Percentiles rank a stretch among this genome's conserved stretches.
Evolutionary conservation across 2,329 filamentous ascomycete species (phyloP).

Genomic region (Penicillium brasilianum): DNA sequence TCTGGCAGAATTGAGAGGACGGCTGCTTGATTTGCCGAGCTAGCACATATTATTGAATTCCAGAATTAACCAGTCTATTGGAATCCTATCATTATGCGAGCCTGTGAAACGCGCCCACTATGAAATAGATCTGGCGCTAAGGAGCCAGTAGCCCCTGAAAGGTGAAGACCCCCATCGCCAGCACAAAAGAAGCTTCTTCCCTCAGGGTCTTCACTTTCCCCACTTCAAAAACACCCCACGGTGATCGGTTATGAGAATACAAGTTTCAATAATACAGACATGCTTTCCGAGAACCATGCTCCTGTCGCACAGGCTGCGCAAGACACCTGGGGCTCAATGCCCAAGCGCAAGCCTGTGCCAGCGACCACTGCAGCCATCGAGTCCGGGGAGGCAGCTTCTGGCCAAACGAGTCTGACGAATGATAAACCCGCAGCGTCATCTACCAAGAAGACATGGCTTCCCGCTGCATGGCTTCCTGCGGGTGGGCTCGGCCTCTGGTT

Average conservation of each 20-base stretch:
- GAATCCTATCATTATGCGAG: background rate
- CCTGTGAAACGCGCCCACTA: background rate
- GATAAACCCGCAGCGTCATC: background rate
- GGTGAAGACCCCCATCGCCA: background rate
- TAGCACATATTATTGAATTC: background rate
- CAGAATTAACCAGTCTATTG: background rate
- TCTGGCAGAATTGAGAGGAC: background rate
- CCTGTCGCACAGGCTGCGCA: constrained; percentile 8
- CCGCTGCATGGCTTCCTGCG: background rate
- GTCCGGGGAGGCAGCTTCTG: constrained; percentile 5
- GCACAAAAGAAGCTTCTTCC: constrained; percentile 7
- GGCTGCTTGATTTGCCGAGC: background rate
- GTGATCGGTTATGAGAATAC: constrained; percentile 1
- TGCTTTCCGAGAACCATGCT: background rate
- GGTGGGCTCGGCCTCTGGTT: constrained; percentile 11
- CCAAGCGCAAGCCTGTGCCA: constrained; percentile 24
- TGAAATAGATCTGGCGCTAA: background rate
- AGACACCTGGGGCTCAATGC: constrained; percentile 13
- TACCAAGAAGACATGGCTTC: background rate
- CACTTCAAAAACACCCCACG: background rate
- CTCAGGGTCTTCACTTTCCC: background rate
- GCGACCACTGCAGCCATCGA: background rate
- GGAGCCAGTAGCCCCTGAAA: constrained; percentile 7
- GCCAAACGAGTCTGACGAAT: background rate
- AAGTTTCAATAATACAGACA: background rate